A percentile compares a stretch with the other conserved stretches of the same genome.
Evolutionary conservation across 306 rosid species (phyloP).

Genomic region (Myrica gale): DNA sequence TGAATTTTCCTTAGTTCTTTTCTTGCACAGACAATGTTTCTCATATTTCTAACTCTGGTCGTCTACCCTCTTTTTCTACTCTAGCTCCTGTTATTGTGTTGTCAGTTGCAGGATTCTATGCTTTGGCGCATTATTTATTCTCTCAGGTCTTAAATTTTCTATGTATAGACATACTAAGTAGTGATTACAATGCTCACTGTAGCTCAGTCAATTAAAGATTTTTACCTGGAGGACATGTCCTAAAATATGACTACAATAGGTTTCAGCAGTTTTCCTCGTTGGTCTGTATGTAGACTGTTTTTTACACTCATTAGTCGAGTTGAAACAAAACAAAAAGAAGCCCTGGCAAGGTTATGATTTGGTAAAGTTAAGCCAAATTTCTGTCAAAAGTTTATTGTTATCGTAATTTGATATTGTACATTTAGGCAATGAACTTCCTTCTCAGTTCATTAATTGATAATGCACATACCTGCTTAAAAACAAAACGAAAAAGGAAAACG

Average conservation of each 20-base stretch:
- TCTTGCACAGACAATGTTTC: neutral
- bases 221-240: neutral
- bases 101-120: slow-evolving; percentile 3
- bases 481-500: no score
- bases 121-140: neutral
- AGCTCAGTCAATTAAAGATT: neutral
- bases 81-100: slow-evolving; percentile 2
- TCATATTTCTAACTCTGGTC: neutral
- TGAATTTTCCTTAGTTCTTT: neutral
- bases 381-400: neutral
- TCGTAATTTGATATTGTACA: neutral
- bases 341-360: neutral
- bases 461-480: neutral
- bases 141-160: slow-evolving; percentile 14
- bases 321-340: no score
- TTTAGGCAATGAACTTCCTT: slow-evolving; percentile 2
- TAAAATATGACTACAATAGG: neutral
- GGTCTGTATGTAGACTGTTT: neutral
- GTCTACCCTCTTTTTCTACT: slow-evolving; percentile 13
- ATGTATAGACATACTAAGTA: neutral
- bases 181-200: no score
- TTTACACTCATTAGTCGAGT: neutral
- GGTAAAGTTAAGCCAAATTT: neutral
- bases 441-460: neutral
- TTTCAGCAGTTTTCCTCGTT: neutral